Evolutionary conservation across 1,284 basidiomycete genomes (phyloP), one percentile per base, ranked within the genome.

Genomic region (Cystobasidium sp.): DNA sequence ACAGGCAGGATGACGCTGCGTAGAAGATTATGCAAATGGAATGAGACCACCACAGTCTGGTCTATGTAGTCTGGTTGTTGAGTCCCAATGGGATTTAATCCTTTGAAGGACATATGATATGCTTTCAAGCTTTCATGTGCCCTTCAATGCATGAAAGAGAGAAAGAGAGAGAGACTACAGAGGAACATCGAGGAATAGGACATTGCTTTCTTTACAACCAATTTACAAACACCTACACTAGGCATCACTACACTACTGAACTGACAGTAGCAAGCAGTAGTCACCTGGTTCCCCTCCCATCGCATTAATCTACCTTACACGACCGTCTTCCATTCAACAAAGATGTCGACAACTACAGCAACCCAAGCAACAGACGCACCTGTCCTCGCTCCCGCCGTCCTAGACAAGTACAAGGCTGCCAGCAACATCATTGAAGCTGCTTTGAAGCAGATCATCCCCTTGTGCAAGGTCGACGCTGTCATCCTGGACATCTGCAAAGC

Each of bases 401-500:
- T 73, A 8, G 72, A 74, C 64, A 68, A 67, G 63, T 74, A 74
- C 72, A 74, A 74, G 59, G 75, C 68, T 9, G 75, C 75, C 14
- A 65, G 71, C 39, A 55, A 49, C 22, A 93, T 97, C 82, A 89
- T 92, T 59, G 87, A 91, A 81, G 87, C 88, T 80, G 93, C 92
- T 64, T 88, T 93, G 83, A 93, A 94, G 85, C 90, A 91, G 85
- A 87, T 97, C 80, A 86, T 96, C 77, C 88, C 88, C 66, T 86
- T 89, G 75, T 84, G 85, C 78, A 87, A 90, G 18, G 91, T 93
- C 80, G 95, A 93, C 69, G 90, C 90, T 75, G 86, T 94, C 80
- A 81, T 85, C 53, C 86, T 96, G 82, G 94, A 97, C 84, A 88
- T 98, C 68, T 95, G 92, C 84, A 84, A 91, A 76, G 90, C 93